phyloP scores from a whole-genome alignment of 148 eudicot species.

The Rhododendron simsii region DNA sequence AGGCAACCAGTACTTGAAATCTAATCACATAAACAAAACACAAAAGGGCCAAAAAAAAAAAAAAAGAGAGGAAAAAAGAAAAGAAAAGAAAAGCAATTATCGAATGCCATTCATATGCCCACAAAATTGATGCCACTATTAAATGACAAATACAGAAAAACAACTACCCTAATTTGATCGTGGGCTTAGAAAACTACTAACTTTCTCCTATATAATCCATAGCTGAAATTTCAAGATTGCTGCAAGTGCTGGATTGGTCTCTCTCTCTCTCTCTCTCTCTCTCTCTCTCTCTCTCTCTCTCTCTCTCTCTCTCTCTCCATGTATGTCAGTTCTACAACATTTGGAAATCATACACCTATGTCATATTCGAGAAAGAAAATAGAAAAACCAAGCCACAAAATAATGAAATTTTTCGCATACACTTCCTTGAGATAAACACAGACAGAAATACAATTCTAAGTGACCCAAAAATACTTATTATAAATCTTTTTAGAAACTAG shows the following conservation, averaged over 20 bases:
- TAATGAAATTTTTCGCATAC: too few relatives aligned
- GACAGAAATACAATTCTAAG: background rate
- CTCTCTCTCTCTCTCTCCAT: background rate
- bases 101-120: background rate
- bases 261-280: background rate
- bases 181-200: background rate
- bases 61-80: background rate
- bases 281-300: background rate
- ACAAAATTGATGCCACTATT: background rate
- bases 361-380: too few relatives aligned
- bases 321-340: background rate
- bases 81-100: background rate
- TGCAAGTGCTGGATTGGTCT: background rate
- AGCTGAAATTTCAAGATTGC: background rate
- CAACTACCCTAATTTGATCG: background rate
- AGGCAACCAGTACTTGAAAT: background rate
- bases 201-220: too few relatives aligned
- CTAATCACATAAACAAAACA: background rate
- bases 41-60: background rate
- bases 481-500: background rate
- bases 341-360: background rate
- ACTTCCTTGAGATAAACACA: background rate
- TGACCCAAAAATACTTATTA: background rate
- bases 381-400: too few relatives aligned
- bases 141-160: background rate